phyloP scores from a whole-genome alignment of 228 moss, liverwort and hornwort genomes.

The Sphagnum fallax region DNA sequence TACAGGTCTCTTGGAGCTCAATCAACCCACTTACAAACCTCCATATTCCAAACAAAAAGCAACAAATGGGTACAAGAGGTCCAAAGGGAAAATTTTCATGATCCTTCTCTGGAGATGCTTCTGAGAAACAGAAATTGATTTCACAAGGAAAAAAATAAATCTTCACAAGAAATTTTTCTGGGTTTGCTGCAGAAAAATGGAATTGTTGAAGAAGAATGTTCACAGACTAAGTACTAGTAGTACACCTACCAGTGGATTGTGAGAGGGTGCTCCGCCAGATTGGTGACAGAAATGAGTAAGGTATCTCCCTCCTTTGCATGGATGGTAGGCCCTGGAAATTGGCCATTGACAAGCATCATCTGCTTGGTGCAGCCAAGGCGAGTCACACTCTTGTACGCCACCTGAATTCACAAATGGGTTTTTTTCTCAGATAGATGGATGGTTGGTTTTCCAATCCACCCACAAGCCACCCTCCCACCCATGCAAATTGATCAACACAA shows the following conservation, averaged over 20 bases:
- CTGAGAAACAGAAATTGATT: background rate
- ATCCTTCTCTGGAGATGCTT: background rate
- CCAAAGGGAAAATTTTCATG: no score
- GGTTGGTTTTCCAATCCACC: no score
- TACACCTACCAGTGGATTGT: constrained; percentile 40
- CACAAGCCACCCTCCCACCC: no score
- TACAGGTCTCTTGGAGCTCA: background rate
- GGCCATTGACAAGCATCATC: constrained; percentile 45
- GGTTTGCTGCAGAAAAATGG: background rate
- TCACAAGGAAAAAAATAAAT: background rate
- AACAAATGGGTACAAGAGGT: background rate
- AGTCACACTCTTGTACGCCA: constrained; percentile 39
- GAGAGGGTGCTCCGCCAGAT: constrained; percentile 26
- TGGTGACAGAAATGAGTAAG: constrained; percentile 37
- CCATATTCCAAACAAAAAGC: background rate
- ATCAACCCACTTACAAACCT: background rate
- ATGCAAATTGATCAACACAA: no score
- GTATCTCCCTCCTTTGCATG: constrained; percentile 31
- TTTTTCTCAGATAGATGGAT: no score
- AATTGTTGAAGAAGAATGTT: background rate
- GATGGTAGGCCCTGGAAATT: constrained; percentile 43
- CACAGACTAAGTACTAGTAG: constrained; percentile 1
- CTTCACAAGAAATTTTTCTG: background rate
- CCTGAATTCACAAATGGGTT: constrained; percentile 12
- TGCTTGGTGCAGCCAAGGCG: constrained; percentile 41